Conservation (phyloP, 768 basidiomycete genomes). For the Phanerochaete sordida region DNA sequence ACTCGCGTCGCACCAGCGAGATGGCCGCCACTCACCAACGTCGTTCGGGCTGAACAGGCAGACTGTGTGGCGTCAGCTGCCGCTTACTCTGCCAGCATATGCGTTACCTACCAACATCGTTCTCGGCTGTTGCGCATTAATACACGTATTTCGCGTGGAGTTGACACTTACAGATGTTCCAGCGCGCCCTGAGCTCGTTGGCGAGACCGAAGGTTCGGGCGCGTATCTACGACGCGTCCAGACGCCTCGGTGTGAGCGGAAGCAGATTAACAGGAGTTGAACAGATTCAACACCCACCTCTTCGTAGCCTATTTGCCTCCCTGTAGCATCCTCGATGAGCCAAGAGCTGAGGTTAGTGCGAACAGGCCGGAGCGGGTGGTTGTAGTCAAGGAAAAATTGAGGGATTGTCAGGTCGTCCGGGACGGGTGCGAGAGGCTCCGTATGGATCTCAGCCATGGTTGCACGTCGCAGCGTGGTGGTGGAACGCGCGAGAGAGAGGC, state of each 20-base stretch:
- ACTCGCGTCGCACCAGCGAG: not conserved
- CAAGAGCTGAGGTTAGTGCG: slow-evolving; percentile 35
- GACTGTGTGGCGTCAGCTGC: slow-evolving; percentile 33
- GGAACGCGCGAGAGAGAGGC: no score
- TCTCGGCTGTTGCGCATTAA: slow-evolving; percentile 33
- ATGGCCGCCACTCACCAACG: slow-evolving; percentile 32
- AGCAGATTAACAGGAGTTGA: not conserved
- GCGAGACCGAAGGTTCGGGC: slow-evolving; percentile 45
- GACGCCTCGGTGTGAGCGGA: not conserved
- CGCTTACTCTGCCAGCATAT: not conserved
- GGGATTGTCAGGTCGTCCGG: slow-evolving; percentile 52
- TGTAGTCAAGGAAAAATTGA: slow-evolving; percentile 49
- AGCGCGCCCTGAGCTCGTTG: slow-evolving; percentile 39
- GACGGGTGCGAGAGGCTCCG: slow-evolving; percentile 31
- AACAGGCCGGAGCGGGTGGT: slow-evolving; percentile 39
- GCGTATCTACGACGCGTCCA: slow-evolving; percentile 34
- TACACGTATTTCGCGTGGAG: not conserved
- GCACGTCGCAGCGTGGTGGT: not conserved
- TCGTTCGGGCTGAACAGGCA: slow-evolving; percentile 67
- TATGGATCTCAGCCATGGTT: slow-evolving; percentile 21
- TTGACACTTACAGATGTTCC: slow-evolving; percentile 38
- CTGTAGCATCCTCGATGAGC: slow-evolving; percentile 49
- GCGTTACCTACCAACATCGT: slow-evolving; percentile 45
- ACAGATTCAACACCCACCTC: slow-evolving; percentile 32
- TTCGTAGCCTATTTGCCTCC: slow-evolving; percentile 34